These are phyloP conservation scores for Porogramme epimiltina DNA, from an alignment of 1,284 basidiomycete genomes.

Conservation along the genomic window DNA sequence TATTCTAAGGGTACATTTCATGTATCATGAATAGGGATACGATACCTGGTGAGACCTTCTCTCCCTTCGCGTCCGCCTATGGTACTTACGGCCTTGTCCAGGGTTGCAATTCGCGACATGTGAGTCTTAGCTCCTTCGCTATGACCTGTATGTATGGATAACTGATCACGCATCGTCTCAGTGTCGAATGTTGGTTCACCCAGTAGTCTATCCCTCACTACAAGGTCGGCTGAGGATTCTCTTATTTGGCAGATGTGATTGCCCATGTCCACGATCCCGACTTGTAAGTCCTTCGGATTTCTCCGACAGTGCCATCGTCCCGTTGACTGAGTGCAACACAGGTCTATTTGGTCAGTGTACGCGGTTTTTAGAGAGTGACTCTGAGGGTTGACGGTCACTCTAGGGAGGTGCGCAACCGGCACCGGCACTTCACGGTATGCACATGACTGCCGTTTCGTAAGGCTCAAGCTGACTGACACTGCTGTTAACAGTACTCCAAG, in stretches of 20 bases:
- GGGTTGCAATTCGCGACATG: constrained; percentile 79
- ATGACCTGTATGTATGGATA: background rate
- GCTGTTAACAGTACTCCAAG: constrained; percentile 72
- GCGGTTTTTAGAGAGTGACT: background rate
- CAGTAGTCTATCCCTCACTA: background rate
- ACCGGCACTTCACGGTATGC: constrained; percentile 81
- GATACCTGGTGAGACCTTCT: constrained; percentile 50
- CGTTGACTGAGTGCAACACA: constrained; percentile 30
- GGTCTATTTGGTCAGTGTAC: constrained; percentile 70
- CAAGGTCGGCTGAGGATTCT: background rate
- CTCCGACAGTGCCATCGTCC: too few relatives aligned
- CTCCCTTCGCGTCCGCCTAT: background rate
- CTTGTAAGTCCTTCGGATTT: constrained; percentile 69
- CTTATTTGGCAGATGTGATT: constrained; percentile 56
- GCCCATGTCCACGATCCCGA: constrained; percentile 68
- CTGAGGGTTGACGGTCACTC: background rate
- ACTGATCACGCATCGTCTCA: constrained; percentile 28
- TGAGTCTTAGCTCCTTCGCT: constrained; percentile 42
- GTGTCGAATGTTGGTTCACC: constrained; percentile 63
- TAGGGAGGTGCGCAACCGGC: constrained; percentile 84
- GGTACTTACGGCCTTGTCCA: constrained; percentile 28
- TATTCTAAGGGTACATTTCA: background rate
- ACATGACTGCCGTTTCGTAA: background rate
- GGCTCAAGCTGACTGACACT: constrained; percentile 1
- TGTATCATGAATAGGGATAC: constrained; percentile 43